Conservation (phyloP, 2,329 filamentous ascomycete species). For the Cladosporium sp. region DNA sequence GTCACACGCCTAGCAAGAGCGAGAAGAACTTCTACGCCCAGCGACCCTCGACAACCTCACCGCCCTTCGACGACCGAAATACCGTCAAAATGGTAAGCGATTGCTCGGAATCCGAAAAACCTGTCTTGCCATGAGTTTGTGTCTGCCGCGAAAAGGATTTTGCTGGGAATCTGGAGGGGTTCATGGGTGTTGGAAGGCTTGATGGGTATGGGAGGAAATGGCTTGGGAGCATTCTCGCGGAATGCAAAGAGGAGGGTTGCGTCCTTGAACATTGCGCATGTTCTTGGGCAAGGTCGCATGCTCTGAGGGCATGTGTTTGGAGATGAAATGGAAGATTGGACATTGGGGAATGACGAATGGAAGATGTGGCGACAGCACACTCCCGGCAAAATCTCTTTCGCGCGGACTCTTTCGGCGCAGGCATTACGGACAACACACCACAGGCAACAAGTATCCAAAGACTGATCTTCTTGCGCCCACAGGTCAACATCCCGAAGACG, state of each 20-base stretch:
- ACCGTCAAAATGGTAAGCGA: slow-evolving; percentile 21
- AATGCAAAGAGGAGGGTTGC: neutral
- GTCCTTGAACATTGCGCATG: neutral
- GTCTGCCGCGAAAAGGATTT: slow-evolving; percentile 4
- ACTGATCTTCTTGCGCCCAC: slow-evolving; percentile 17
- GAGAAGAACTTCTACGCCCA: slow-evolving; percentile 1
- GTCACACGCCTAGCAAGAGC: neutral
- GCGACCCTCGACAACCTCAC: slow-evolving; percentile 13
- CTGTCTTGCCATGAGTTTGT: neutral
- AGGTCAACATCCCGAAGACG: slow-evolving; percentile 99
- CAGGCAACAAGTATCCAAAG: neutral
- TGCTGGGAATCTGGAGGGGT: neutral
- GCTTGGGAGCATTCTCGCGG: neutral
- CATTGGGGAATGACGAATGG: slow-evolving; percentile 12
- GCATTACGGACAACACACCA: slow-evolving; percentile 9
- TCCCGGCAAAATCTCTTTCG: slow-evolving; percentile 6
- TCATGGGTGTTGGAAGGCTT: neutral
- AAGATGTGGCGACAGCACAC: slow-evolving; percentile 7
- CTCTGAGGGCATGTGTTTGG: neutral
- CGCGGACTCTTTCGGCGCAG: slow-evolving; percentile 9
- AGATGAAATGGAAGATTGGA: slow-evolving; percentile 8
- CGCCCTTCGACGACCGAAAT: slow-evolving; percentile 14
- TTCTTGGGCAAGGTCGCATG: slow-evolving; percentile 1
- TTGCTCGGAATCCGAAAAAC: neutral
- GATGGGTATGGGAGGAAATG: neutral